Conservation (phyloP, 2,329 filamentous ascomycete species). For the Trichophyton equinum region DNA sequence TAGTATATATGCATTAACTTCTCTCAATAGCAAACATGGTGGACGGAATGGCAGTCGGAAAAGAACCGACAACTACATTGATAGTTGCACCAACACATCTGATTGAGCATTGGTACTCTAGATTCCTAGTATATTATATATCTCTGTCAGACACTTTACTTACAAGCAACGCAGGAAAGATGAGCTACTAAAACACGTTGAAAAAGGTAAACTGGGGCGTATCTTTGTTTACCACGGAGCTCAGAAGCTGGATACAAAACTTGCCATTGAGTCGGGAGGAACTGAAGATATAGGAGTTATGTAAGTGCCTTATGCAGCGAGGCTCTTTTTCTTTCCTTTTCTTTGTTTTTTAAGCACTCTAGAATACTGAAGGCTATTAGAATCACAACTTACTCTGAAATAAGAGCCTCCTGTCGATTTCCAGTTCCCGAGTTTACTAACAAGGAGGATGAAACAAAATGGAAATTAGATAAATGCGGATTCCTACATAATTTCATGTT, state of each 20-base stretch:
- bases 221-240: conserved; percentile 19
- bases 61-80: conserved; percentile 22
- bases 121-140: background rate
- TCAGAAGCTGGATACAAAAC: conserved; percentile 13
- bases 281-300: conserved; percentile 16
- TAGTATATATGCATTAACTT: conserved; percentile 6
- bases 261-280: conserved; percentile 15
- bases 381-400: conserved; percentile 29
- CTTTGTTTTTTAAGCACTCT: background rate
- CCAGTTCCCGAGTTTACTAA: conserved; percentile 12
- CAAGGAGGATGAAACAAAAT: conserved; percentile 15
- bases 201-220: conserved; percentile 13
- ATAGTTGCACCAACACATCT: conserved; percentile 27
- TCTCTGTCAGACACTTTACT: background rate
- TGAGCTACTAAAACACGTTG: conserved; percentile 25
- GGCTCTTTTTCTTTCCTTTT: background rate
- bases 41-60: conserved; percentile 19
- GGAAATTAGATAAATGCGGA: conserved; percentile 20
- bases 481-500: conserved; percentile 26
- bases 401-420: conserved; percentile 24
- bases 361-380: conserved; percentile 14
- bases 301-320: conserved; percentile 9
- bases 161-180: conserved; percentile 14
- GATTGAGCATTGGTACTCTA: conserved; percentile 23
- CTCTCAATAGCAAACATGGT: conserved; percentile 24